Percentiles rank a stretch among this genome's conserved stretches.
Conservation (phyloP, 169 alveolate species). For the Eimeria brunetti region DNA sequence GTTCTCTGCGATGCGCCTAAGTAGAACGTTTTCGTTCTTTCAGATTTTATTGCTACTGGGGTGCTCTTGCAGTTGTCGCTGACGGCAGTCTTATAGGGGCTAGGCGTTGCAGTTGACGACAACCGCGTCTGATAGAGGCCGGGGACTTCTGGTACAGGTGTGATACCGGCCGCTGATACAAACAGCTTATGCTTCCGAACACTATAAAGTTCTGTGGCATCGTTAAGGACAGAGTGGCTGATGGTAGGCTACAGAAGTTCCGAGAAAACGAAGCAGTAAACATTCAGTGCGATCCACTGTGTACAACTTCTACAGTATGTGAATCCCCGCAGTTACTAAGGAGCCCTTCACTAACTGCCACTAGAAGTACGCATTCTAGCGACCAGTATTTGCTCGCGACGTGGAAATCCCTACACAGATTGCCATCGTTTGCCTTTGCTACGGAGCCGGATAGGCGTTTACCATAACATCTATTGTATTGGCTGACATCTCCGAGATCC, state of each 20-base stretch:
- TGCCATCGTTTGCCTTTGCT: neutral
- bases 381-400: neutral
- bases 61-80: neutral
- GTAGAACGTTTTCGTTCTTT: neutral
- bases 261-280: neutral
- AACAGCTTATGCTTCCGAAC: neutral
- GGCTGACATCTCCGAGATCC: neutral
- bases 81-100: neutral
- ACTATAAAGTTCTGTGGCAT: neutral
- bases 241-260: neutral
- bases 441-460: neutral
- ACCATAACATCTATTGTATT: neutral
- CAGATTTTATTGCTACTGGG: neutral
- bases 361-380: neutral
- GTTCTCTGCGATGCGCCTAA: neutral
- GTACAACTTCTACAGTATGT: neutral
- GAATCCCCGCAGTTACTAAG: neutral
- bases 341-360: neutral
- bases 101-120: too few species aligned
- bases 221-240: neutral
- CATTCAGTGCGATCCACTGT: neutral
- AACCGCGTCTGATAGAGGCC: too few species aligned
- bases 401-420: neutral
- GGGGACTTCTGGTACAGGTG: too few species aligned
- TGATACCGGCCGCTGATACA: too few species aligned